Base-by-base conservation (phyloP, 208 protist genomes). In the Acanthamoeba sp. region DNA sequence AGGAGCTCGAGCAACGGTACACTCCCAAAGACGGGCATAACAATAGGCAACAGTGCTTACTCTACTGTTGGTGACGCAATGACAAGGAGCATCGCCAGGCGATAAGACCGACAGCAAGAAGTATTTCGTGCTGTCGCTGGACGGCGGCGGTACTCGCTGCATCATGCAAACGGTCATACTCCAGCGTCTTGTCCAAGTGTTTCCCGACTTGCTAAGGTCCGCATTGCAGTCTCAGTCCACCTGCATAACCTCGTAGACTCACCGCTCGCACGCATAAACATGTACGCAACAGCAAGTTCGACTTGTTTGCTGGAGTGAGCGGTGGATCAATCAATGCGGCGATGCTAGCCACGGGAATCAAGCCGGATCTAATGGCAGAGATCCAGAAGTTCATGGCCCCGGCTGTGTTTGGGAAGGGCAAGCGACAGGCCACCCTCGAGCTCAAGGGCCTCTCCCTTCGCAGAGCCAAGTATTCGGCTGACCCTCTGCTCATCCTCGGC, bases 231-330 rank as follows among this genome's bases (percentile, higher is more conserved):
- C 59, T 0, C 0, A n/a, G 2, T 22, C 9, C 29, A 34, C n/a
- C 12, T 9, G n/a, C 29, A 34, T 22, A 6, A 69, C n/a, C 62
- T 36, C 62, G n/a, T n/a, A n/a, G n/a, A n/a, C n/a, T n/a, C n/a
- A n/a, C n/a, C n/a, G n/a, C n/a, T n/a, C n/a, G n/a, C n/a, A n/a
- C n/a, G n/a, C n/a, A n/a, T n/a, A n/a, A n/a, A n/a, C n/a, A n/a
- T n/a, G n/a, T n/a, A n/a, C n/a, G n/a, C n/a, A 0, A 36, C 32
- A 89, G 82, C 48, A 89, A 89, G 34, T 89, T 89, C 36, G 82
- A 89, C 55, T 22, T 89, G 82, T 89, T 89, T 89, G 82, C 82
- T 9, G 82, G 82, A 55, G 82, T 89, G 50, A 89, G 82, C 24
- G 82, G 82, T 7, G 82, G 82, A 10, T 89, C 82, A n/a, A 89